These are phyloP conservation scores for Ustilago xerochloae DNA, from an alignment of 1,284 basidiomycete genomes.

Conservation along the genomic window DNA sequence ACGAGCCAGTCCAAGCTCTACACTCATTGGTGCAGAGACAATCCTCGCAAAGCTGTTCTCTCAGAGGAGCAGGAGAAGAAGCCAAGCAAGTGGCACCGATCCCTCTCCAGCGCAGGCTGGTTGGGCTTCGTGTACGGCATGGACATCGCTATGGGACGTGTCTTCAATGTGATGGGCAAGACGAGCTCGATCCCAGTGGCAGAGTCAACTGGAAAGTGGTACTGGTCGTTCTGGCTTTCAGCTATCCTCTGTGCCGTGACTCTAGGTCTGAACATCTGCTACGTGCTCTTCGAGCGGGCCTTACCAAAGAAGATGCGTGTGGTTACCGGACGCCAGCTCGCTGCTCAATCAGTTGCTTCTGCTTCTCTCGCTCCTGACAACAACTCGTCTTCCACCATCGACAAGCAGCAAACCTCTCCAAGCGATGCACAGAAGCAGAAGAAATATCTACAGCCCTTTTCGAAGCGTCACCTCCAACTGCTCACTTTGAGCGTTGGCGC, in stretches of 20 bases:
- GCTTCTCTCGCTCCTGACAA: background rate
- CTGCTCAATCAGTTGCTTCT: constrained; percentile 3
- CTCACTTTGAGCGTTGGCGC: constrained; percentile 19
- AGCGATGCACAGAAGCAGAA: background rate
- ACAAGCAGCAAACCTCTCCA: constrained; percentile 8
- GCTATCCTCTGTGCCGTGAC: constrained; percentile 63
- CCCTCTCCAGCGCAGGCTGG: constrained; percentile 23
- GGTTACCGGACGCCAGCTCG: constrained; percentile 51
- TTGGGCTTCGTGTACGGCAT: constrained; percentile 59
- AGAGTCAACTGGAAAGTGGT: constrained; percentile 67
- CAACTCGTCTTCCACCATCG: constrained; percentile 5
- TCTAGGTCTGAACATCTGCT: constrained; percentile 59
- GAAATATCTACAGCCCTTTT: constrained; percentile 9
- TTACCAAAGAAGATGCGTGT: constrained; percentile 65
- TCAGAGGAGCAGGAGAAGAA: background rate
- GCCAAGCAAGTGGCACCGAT: constrained; percentile 2
- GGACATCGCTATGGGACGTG: constrained; percentile 66
- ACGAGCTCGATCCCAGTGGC: constrained; percentile 68
- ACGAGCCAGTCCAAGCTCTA: constrained; percentile 64
- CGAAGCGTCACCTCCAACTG: constrained; percentile 9
- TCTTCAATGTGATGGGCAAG: constrained; percentile 52
- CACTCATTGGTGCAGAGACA: constrained; percentile 45
- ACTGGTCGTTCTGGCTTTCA: constrained; percentile 69
- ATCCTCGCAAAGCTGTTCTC: background rate
- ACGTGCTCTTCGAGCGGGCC: constrained; percentile 66